Evolutionary conservation across 163 green algal genomes (phyloP), one percentile per base, ranked within the genome.

Genomic region (Prototheca cutis): DNA sequence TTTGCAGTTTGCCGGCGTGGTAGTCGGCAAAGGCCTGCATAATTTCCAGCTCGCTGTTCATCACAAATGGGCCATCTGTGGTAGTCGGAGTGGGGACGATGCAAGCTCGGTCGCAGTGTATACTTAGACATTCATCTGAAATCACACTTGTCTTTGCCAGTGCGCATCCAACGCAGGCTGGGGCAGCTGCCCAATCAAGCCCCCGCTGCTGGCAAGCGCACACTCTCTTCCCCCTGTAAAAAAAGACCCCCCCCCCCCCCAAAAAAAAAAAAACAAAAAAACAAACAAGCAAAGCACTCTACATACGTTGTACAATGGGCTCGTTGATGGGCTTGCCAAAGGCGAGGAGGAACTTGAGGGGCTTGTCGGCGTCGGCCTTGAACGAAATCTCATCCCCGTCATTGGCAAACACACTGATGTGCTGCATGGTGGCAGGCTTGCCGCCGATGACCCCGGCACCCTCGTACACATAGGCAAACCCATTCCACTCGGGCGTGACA

Each of bases 251-350:
- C n/a, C n/a, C n/a, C n/a, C n/a, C n/a, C n/a, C n/a, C n/a, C n/a
- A n/a, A n/a, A n/a, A n/a, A n/a, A n/a, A n/a, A n/a, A n/a, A n/a
- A n/a, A n/a, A n/a, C n/a, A n/a, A n/a, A n/a, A n/a, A n/a, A n/a
- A n/a, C n/a, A n/a, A n/a, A n/a, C n/a, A n/a, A n/a, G n/a, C n/a
- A n/a, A n/a, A n/a, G n/a, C n/a, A n/a, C n/a, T n/a, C n/a, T n/a
- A n/a, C n/a, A n/a, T n/a, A n/a, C n/a, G n/a, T 21, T 94, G 86
- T 33, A 95, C 85, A 32, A 96, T 87, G 60, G 81, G 83, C 73
- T 96, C 89, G 2, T 61, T 63, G 53, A 95, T 95, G 30, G 89
- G 88, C 68, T 73, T 63, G 2, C 85, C 89, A 28, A 79, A 83
- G 3, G 91, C 67, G 34, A 96, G 72, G 63, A 96, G 68, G 63